Evolutionary conservation across 2,329 filamentous ascomycete species (phyloP).

Genomic region (Aspergillus ochraceoroseus): DNA sequence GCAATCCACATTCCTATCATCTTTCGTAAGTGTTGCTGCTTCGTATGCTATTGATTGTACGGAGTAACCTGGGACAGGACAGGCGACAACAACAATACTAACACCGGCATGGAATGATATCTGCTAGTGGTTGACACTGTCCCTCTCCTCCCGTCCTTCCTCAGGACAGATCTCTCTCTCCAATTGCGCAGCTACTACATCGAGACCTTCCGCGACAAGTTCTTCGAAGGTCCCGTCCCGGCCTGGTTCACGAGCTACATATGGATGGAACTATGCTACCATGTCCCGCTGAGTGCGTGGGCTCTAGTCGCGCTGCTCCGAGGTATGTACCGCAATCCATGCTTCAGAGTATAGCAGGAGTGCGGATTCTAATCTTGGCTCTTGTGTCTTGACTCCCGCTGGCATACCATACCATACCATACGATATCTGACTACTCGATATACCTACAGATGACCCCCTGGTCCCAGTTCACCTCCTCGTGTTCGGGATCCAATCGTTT

Average conservation of each 20-base stretch:
- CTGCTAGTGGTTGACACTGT: constrained; percentile 56
- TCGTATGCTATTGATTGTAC: constrained; percentile 5
- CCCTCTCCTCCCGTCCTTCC: constrained; percentile 52
- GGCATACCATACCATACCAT: too few relatives aligned
- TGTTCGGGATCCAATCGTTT: constrained; percentile 56
- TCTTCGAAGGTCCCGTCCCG: constrained; percentile 54
- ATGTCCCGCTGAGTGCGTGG: constrained; percentile 59
- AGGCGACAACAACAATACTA: too few relatives aligned
- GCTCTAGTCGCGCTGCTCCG: constrained; percentile 52
- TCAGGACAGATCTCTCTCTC: constrained; percentile 49
- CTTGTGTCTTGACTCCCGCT: constrained; percentile 1
- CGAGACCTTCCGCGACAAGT: constrained; percentile 57
- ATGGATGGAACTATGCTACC: constrained; percentile 57
- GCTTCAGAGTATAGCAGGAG: neutral
- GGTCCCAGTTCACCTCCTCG: constrained; percentile 56
- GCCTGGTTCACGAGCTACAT: constrained; percentile 56
- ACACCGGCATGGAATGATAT: neutral
- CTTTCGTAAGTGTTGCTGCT: constrained; percentile 45
- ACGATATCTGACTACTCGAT: neutral
- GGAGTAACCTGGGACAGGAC: too few relatives aligned
- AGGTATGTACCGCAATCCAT: constrained; percentile 39
- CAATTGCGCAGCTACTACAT: constrained; percentile 55
- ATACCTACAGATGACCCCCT: constrained; percentile 49
- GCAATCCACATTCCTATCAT: constrained; percentile 57
- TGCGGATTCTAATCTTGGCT: neutral